Base-by-base conservation (phyloP, 2,329 filamentous ascomycete genomes). In the Onygenales sp. region DNA sequence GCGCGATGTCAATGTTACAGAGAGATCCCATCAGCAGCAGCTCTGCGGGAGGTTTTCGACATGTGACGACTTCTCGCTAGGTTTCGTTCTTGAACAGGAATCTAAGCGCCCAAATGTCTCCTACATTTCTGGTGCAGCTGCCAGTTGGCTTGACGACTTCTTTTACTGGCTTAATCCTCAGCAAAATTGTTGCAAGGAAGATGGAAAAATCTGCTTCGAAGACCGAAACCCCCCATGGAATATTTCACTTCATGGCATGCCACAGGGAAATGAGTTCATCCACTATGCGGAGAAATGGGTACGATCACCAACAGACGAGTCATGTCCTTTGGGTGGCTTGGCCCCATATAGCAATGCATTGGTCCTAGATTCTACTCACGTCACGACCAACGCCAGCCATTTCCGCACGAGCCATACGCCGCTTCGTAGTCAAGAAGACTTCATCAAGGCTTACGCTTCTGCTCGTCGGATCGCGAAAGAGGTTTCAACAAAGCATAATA, bases 101-200 rank as follows among this genome's bases (percentile, higher is more conserved):
- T 84, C 93, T 9, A 97, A 96, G 73, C 83, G 93, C 39, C 80
- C 90, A 0, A 82, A 94, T 6, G 77, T 92, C 1, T 96, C 90
- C 1, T 97, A 90, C 68, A 88, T 98, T 59, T 81, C 89, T 6
- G 85, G 91, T 8, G 87, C 90, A 0, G 85, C 92, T 0, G 93
- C 94, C 2, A 96, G 87, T 68, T 98, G 93, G 93, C 81, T 98
- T 14, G 93, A 98, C 59, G 93, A 98, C 66, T 97, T 89, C 72
- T 89, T 97, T 71, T 80, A 88, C 55, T 98, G 93, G 92, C 75
- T 97, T n/a, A 95, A 97, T 61, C 93, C 93, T 0, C 80, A 83
- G 50, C 80, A 88, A 43, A 86, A 90, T 44, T 84, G 82, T 72
- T 96, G 88, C 62, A 77, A 87, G 39, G 84, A 92, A 55, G 66